These are phyloP conservation scores for Morella rubra DNA, from an alignment of 306 rosid species.

Conservation along the genomic window DNA sequence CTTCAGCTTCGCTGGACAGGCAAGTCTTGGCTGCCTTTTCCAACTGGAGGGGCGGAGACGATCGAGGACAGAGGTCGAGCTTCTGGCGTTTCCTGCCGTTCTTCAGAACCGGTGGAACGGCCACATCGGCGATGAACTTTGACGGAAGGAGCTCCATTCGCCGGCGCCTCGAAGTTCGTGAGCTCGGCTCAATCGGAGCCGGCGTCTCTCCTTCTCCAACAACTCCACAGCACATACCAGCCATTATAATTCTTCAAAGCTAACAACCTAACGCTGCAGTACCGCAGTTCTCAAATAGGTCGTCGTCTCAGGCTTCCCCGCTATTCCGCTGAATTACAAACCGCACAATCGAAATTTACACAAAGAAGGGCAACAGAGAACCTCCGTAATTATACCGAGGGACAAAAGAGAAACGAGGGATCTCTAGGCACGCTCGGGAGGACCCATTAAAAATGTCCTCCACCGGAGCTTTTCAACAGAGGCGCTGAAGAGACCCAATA, in stretches of 20 bases:
- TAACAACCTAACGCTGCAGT: not conserved
- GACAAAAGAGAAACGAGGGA: not conserved
- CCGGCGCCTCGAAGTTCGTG: slow-evolving; percentile 42
- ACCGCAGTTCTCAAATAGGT: not conserved
- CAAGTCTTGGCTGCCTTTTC: slow-evolving; percentile 24
- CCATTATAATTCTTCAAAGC: slow-evolving; percentile 41
- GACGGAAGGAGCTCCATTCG: slow-evolving; percentile 42
- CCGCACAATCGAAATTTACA: not conserved
- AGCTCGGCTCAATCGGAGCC: slow-evolving; percentile 40
- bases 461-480: slow-evolving; percentile 37
- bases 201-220: slow-evolving; percentile 65
- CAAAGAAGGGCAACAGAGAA: not conserved
- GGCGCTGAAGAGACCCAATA: slow-evolving; percentile 13
- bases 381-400: not conserved
- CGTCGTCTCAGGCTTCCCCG: not conserved
- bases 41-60: not conserved
- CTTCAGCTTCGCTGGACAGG: not conserved
- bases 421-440: not conserved
- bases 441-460: slow-evolving; percentile 30
- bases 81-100: slow-evolving; percentile 48
- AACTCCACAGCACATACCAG: slow-evolving; percentile 81
- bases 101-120: slow-evolving; percentile 17
- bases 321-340: not conserved
- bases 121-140: slow-evolving; percentile 45
- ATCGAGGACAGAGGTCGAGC: slow-evolving; percentile 27